Conservation (phyloP, 1,284 basidiomycete species). For the Ganoderma lingzhi region DNA sequence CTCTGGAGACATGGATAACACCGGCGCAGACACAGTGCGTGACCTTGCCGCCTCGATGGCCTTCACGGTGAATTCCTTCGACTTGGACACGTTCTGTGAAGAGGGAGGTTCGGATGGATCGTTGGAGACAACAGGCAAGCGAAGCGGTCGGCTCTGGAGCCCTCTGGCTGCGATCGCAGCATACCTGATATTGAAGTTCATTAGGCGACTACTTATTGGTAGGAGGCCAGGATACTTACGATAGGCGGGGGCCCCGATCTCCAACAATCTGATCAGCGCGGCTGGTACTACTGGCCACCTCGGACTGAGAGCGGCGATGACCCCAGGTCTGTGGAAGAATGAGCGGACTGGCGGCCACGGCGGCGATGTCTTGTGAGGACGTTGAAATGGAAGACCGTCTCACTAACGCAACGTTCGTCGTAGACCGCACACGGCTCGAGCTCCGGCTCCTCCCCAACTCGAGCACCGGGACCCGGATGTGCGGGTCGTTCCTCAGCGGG, state of each 20-base stretch:
- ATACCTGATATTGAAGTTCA: not conserved
- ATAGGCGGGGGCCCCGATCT: not conserved
- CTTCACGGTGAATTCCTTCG: not conserved
- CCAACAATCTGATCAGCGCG: not conserved
- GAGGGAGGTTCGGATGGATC: not conserved
- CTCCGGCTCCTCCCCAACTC: conserved; percentile 24
- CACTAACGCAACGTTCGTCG: conserved; percentile 8
- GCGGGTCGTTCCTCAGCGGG: conserved; percentile 5
- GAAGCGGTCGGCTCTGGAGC: not conserved
- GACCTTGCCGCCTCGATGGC: not conserved
- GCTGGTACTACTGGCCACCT: not conserved
- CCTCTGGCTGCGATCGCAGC: not conserved
- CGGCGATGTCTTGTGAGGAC: not conserved
- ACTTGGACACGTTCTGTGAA: not conserved
- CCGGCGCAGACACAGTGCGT: not conserved
- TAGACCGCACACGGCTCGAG: not conserved
- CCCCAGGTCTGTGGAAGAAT: not conserved
- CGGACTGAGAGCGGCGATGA: conserved; percentile 1
- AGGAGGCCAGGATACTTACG: not conserved
- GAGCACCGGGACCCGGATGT: conserved; percentile 7
- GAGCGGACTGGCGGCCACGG: not conserved
- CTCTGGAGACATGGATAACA: not conserved
- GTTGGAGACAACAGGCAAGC: not conserved
- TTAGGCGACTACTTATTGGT: not conserved
- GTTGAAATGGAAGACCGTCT: not conserved